phyloP scores from a whole-genome alignment of 2,329 filamentous ascomycete genomes.

The Aspergillus neoniger region DNA sequence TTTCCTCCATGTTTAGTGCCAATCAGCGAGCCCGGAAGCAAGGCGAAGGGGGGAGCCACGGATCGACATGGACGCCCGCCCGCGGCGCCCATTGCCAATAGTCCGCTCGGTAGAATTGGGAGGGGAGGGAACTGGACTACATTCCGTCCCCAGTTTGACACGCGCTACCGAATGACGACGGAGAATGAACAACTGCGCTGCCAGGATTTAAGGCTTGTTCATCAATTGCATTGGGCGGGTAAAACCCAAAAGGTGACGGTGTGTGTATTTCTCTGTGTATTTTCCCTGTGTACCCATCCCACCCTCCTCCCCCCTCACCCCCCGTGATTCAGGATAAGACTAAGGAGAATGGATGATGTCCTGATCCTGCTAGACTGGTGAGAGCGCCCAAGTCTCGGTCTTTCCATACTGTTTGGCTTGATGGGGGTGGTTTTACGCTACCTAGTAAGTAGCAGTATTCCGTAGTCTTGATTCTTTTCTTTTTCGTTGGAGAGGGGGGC shows the following conservation, averaged over 20 bases:
- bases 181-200: slow-evolving; percentile 8
- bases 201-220: slow-evolving; percentile 22
- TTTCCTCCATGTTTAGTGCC: slow-evolving; percentile 18
- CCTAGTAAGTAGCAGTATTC: too few species aligned
- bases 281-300: neutral
- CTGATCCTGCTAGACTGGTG: neutral
- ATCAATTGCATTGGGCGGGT: slow-evolving; percentile 9
- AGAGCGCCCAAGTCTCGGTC: neutral
- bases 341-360: neutral
- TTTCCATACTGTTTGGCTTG: too few species aligned
- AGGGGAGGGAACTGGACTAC: slow-evolving; percentile 14
- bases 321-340: slow-evolving; percentile 3
- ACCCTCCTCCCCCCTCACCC: neutral
- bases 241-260: slow-evolving; percentile 3
- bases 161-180: slow-evolving; percentile 20
- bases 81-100: slow-evolving; percentile 40
- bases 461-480: too few species aligned
- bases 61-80: slow-evolving; percentile 40
- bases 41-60: slow-evolving; percentile 32
- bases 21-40: slow-evolving; percentile 35
- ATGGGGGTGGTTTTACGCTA: too few species aligned
- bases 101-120: slow-evolving; percentile 34
- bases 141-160: slow-evolving; percentile 32
- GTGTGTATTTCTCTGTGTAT: neutral
- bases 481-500: too few species aligned